Base-by-base conservation (phyloP, 2,329 filamentous ascomycete genomes). In the Cladosporium halotolerans region DNA sequence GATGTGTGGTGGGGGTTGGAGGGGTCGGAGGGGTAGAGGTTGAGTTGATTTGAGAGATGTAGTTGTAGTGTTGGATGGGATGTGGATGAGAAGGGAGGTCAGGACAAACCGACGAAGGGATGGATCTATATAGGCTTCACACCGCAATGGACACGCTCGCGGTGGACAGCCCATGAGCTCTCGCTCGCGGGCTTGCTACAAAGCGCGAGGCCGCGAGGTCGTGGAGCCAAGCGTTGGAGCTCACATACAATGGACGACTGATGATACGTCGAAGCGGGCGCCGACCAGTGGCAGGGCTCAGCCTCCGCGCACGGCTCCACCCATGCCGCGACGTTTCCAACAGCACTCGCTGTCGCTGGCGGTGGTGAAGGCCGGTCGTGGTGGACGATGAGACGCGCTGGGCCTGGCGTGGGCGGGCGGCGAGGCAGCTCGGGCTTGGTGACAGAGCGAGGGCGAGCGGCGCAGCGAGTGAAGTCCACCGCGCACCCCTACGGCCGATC, bases 1-100 rank as follows among this genome's bases (percentile, higher is more conserved):
- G 58, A 67, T 63, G 60, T 58, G 64, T 55, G 57, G 57, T 42
- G 62, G 54, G n/a, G 44, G 32, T 52, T 53, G 36, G 40, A 39
- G 32, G 9, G 31, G 9, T 48, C 33, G 38, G 38, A 49, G 38
- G 46, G 14, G 46, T 42, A 53, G 45, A 28, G 23, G 11, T 38
- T 36, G 11, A 39, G 40, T 42, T 36, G 36, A 31, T 52, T 41
- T 39, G 34, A 31, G 34, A 28, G 11, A 55, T 54, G 41, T 51
- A 55, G 51, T 41, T 58, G 34, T 38, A 14, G 18, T 33, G 41
- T 42, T 49, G 46, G 23, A 45, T n/a, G 34, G 14, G 47, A 44
- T 51, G 48, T 51, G 48, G n/a, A 51, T 51, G 48, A 40, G 31
- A 34, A 32, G 40, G 44, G 42, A 44, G 39, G 13, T 38, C 23